These are phyloP conservation scores for Candida tibetensis DNA, from an alignment of 805 yeast genomes.

Conservation along the genomic window DNA sequence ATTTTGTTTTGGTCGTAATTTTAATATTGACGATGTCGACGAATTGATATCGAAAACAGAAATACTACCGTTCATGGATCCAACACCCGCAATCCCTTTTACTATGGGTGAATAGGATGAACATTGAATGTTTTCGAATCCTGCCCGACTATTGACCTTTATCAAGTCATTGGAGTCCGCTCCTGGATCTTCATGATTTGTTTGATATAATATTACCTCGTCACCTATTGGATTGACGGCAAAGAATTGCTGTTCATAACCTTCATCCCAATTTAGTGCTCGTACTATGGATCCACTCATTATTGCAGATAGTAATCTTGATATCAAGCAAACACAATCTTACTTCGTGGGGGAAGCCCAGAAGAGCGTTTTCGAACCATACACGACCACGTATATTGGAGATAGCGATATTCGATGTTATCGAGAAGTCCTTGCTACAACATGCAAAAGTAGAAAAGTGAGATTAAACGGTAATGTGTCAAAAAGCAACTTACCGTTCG, in stretches of 20 bases:
- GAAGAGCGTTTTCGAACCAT: too few species aligned
- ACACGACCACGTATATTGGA: too few species aligned
- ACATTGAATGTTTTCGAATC: slow-evolving; percentile 68
- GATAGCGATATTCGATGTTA: too few species aligned
- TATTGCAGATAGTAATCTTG: too few species aligned
- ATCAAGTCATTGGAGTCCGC: slow-evolving; percentile 50
- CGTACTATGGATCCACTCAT: slow-evolving; percentile 64
- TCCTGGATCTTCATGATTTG: slow-evolving; percentile 43
- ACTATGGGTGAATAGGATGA: slow-evolving; percentile 55
- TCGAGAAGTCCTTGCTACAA: too few species aligned
- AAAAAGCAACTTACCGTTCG: too few species aligned
- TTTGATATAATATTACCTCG: slow-evolving; percentile 65
- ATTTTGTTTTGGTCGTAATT: slow-evolving; percentile 58
- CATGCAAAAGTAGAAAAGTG: too few species aligned
- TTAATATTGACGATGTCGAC: slow-evolving; percentile 32
- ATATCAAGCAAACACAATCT: too few species aligned
- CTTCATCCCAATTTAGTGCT: slow-evolving; percentile 60
- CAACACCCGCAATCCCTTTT: slow-evolving; percentile 67
- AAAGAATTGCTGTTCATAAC: slow-evolving; percentile 54
- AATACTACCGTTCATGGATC: slow-evolving; percentile 68
- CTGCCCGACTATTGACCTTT: slow-evolving; percentile 53
- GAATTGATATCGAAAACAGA: slow-evolving; percentile 58
- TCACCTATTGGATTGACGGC: slow-evolving; percentile 79
- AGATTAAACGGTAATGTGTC: too few species aligned
- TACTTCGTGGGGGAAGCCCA: too few species aligned